These are phyloP conservation scores for Fusarium pseudocircinatum DNA, from an alignment of 2,329 filamentous ascomycete species.

Conservation along the genomic window DNA sequence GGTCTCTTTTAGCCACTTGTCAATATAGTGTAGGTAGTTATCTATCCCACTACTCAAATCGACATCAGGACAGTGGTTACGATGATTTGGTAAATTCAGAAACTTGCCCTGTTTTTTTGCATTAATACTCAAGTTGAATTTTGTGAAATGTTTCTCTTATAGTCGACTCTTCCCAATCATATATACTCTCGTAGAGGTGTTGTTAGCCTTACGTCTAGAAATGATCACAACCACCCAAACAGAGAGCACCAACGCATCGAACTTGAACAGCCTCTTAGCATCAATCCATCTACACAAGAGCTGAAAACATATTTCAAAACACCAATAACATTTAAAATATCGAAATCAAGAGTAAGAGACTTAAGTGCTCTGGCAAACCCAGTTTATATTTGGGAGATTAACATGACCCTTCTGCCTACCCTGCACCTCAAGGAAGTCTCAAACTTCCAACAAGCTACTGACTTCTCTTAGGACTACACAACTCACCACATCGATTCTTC, in stretches of 20 bases:
- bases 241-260: no score
- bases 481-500: background rate
- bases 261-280: background rate
- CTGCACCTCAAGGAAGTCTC: background rate
- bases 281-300: background rate
- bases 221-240: no score
- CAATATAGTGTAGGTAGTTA: rapidly evolving
- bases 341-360: background rate
- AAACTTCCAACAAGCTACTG: background rate
- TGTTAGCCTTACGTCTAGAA: no score
- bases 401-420: background rate
- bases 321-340: no score
- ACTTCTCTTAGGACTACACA: background rate
- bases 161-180: no score
- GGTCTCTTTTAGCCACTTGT: background rate
- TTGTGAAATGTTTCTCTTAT: no score
- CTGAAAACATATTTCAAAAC: rapidly evolving
- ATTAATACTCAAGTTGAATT: no score
- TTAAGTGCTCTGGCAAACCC: background rate
- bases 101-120: no score
- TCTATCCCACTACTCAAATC: background rate
- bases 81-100: background rate
- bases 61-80: background rate
- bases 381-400: no score
- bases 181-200: no score